Evolutionary conservation across 2,329 filamentous ascomycete species (phyloP).

Genomic region (Lachnellula hyalina): DNA sequence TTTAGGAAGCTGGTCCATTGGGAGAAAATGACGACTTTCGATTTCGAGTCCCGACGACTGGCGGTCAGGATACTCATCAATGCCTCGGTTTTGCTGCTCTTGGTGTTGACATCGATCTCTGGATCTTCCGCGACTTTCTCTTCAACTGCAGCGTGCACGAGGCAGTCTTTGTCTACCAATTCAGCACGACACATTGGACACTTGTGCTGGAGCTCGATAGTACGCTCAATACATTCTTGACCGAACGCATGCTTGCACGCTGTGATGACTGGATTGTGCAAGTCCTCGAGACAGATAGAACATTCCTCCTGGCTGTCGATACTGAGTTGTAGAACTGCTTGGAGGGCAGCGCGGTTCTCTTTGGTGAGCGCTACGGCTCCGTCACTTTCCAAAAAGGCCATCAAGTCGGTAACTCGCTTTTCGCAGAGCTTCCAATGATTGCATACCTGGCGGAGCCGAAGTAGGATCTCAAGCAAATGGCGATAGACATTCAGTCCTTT

Average conservation of each 20-base stretch:
- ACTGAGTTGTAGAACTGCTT: conserved; percentile 68
- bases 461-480: conserved; percentile 71
- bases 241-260: conserved; percentile 81
- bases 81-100: conserved; percentile 78
- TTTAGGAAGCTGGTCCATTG: conserved; percentile 74
- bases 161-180: conserved; percentile 52
- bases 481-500: conserved; percentile 55
- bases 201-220: conserved; percentile 69
- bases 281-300: conserved; percentile 69
- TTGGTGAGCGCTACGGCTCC: conserved; percentile 63
- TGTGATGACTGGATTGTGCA: conserved; percentile 74
- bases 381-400: conserved; percentile 62
- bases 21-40: conserved; percentile 69
- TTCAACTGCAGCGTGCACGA: conserved; percentile 63
- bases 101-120: conserved; percentile 55
- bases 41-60: conserved; percentile 55
- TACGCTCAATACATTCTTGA: conserved; percentile 64
- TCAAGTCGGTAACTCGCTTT: conserved; percentile 65
- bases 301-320: conserved; percentile 82
- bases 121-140: conserved; percentile 42
- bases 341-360: conserved; percentile 67
- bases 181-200: conserved; percentile 79
- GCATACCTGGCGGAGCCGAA: conserved; percentile 80
- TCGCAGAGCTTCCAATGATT: conserved; percentile 84
- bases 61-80: conserved; percentile 70